These are phyloP conservation scores for Colletotrichum sp. DNA, from an alignment of 2,329 filamentous ascomycete species.

Conservation along the genomic window DNA sequence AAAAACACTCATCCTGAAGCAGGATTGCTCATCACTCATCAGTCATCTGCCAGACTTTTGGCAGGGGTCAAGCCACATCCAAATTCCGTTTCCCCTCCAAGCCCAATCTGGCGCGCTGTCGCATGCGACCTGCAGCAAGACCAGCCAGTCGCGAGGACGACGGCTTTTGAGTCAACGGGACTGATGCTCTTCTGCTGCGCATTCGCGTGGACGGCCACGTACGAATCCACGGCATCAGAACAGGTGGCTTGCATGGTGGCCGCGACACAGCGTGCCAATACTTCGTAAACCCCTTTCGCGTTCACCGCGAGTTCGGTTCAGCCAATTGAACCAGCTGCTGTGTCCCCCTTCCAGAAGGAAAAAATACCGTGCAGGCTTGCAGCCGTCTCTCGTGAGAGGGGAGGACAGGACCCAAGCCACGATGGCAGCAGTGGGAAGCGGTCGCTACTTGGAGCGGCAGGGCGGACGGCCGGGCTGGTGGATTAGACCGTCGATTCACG, in stretches of 20 bases:
- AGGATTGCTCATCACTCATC: slow-evolving; percentile 13
- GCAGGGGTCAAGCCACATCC: background rate
- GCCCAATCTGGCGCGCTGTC: background rate
- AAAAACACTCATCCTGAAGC: background rate
- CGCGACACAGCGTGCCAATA: slow-evolving; percentile 1
- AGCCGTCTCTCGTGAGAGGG: slow-evolving; percentile 12
- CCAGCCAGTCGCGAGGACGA: background rate
- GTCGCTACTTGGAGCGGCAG: background rate
- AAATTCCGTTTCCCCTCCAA: background rate
- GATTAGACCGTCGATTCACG: slow-evolving; percentile 11
- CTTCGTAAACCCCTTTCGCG: background rate
- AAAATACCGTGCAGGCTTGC: background rate
- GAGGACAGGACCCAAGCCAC: background rate
- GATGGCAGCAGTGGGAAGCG: background rate
- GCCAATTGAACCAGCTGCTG: background rate
- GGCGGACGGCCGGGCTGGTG: background rate
- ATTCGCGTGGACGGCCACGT: background rate
- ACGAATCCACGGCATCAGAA: slow-evolving; percentile 13
- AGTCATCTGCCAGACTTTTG: background rate
- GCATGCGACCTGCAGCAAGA: background rate
- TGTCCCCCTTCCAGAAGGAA: background rate
- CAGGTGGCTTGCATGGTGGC: slow-evolving; percentile 8
- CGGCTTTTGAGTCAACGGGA: background rate
- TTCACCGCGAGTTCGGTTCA: background rate
- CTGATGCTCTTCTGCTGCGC: background rate